A percentile compares a stretch with the other conserved stretches of the same genome.
phyloP scores from a whole-genome alignment of 148 eudicot genomes.

The Camellia granthamiana region DNA sequence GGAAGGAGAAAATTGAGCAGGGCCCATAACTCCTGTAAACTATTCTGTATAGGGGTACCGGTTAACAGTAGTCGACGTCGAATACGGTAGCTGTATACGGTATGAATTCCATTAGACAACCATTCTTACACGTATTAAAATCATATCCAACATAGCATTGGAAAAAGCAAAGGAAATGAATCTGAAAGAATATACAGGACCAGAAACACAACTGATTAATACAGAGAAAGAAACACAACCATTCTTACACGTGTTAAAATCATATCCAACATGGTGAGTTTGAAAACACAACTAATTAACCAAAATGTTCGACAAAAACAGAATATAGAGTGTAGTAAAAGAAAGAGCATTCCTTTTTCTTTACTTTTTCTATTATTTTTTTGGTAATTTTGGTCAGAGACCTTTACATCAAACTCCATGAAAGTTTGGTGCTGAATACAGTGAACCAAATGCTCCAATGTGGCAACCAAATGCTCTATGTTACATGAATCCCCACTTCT shows the following conservation, averaged over 20 bases:
- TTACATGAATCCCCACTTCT: too few species aligned
- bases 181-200: too few species aligned
- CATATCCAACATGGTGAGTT: not conserved
- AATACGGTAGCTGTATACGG: constrained; percentile 62
- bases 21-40: constrained; percentile 94
- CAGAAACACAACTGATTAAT: not conserved
- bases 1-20: constrained; percentile 97
- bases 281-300: too few species aligned
- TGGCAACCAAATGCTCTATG: too few species aligned
- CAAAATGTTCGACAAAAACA: not conserved
- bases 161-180: not conserved
- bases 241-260: not conserved
- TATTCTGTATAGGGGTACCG: constrained; percentile 98
- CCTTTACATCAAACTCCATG: not conserved
- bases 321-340: not conserved
- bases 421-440: not conserved
- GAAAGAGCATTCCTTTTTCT: not conserved
- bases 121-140: not conserved
- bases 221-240: not conserved
- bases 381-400: not conserved
- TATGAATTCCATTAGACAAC: not conserved
- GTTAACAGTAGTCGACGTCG: constrained; percentile 87
- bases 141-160: not conserved
- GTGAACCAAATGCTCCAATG: too few species aligned
- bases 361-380: not conserved